Base-by-base conservation (phyloP, 2,329 filamentous ascomycete species). In the Beauveria sp. region DNA sequence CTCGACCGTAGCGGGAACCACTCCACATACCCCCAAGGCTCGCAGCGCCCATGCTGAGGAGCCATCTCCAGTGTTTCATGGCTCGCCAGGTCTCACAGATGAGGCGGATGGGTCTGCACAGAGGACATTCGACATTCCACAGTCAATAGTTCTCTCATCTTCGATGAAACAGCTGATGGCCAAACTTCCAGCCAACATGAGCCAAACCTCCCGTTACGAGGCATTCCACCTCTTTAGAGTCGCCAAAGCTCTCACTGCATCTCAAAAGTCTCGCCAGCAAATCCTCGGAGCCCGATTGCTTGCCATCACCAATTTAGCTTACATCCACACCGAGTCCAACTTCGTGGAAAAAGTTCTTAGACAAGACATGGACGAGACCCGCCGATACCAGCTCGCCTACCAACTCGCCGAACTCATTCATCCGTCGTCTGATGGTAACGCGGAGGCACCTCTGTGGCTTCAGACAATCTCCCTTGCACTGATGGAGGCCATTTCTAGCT, bases 401-500 rank as follows among this genome's bases (percentile, higher is more conserved):
- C 96, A 99, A 73, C 83, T 99, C 43, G 90, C 91, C 20, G 93
- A 97, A 71, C 79, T 99, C 61, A 88, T 97, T 24, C 92, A 96
- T 67, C 91, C 93, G 12, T 87, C 90, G 5, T 82, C 85, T 6
- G 86, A 88, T 68, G 87, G 85, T 22, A 83, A 88, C 57, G 74
- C 81, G 20, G 79, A 83, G 10, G 84, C 96, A 24, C 90, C 92
- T 6, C 77, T 88, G 53, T 85, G 87, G 73, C 78, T 96, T 24
- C 93, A 97, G 72, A 90, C 91, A 2, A 85, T 92, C 63, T 90
- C 91, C 8, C 79, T 99, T 57, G 84, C 85, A 56, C 83, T 93
- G 1, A 79, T 99, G 55, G 92, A 97, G 71, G 90, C 91, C n/a
- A 80, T 99, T 61, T 86, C 90, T 7, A 89, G 86, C 70, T 91